Evolutionary conservation across 1,139 yeast species (phyloP).

Genomic region (Entelexis paramagnoliae): DNA sequence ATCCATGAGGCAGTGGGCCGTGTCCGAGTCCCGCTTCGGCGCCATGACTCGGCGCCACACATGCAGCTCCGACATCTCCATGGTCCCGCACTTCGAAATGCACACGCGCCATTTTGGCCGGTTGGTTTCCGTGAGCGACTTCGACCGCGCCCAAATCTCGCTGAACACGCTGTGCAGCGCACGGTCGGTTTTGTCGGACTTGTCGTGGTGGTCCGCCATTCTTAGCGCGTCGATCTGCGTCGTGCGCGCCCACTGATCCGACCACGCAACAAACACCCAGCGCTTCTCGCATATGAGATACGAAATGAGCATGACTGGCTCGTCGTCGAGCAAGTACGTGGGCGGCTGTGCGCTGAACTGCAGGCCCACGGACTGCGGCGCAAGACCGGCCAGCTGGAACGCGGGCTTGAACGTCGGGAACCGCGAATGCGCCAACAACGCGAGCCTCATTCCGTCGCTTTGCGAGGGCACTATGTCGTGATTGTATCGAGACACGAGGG

Average conservation of each 20-base stretch:
- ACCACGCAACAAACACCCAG: slow-evolving; percentile 86
- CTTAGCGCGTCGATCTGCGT: slow-evolving; percentile 51
- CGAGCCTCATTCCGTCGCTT: slow-evolving; percentile 40
- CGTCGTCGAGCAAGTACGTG: slow-evolving; percentile 44
- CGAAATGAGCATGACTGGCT: slow-evolving; percentile 71
- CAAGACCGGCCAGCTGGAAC: slow-evolving; percentile 29
- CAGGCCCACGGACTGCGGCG: slow-evolving; percentile 41
- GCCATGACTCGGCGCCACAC: slow-evolving; percentile 27
- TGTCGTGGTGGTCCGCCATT: slow-evolving; percentile 22
- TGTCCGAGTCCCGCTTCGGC: not conserved
- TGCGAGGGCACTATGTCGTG: slow-evolving; percentile 39
- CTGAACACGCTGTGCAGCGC: slow-evolving; percentile 40
- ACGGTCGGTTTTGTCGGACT: slow-evolving; percentile 8
- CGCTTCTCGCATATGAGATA: slow-evolving; percentile 69
- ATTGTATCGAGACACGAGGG: slow-evolving; percentile 15
- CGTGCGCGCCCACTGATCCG: slow-evolving; percentile 67
- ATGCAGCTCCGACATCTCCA: slow-evolving; percentile 31
- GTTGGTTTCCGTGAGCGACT: slow-evolving; percentile 1
- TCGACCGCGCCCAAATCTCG: slow-evolving; percentile 49
- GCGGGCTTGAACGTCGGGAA: slow-evolving; percentile 27
- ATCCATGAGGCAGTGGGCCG: slow-evolving; percentile 34
- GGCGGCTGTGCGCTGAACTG: slow-evolving; percentile 38
- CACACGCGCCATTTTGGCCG: slow-evolving; percentile 30
- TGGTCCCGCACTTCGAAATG: slow-evolving; percentile 31
- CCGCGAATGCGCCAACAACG: slow-evolving; percentile 55